These are phyloP conservation scores for Alopecurus myosuroides DNA, from an alignment of 176 grass and related monocot genomes.

Conservation along the genomic window DNA sequence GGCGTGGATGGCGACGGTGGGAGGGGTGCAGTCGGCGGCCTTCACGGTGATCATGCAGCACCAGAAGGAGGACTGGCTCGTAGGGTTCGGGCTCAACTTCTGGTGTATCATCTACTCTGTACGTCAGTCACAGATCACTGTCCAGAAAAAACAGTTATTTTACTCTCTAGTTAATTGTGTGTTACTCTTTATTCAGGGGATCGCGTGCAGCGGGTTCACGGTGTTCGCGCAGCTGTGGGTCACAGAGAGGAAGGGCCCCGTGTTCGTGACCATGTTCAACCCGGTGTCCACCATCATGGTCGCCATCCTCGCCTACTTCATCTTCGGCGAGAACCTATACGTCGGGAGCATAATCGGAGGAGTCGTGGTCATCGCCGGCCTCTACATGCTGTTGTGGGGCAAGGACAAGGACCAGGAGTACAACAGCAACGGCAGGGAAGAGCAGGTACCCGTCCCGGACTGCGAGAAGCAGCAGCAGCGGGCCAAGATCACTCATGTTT, in stretches of 20 bases:
- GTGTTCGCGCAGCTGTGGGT: constrained; percentile 90
- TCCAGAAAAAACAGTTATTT: neutral
- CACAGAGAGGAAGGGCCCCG: constrained; percentile 81
- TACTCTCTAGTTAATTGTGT: too few relatives aligned
- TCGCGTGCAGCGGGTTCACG: constrained; percentile 74
- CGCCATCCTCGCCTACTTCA: constrained; percentile 61
- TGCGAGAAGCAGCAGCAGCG: constrained; percentile 22
- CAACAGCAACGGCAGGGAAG: constrained; percentile 25
- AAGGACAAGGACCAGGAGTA: constrained; percentile 62
- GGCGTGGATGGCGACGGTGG: constrained; percentile 74
- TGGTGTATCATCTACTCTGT: constrained; percentile 76
- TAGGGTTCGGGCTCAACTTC: constrained; percentile 76
- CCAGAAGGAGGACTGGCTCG: constrained; percentile 44
- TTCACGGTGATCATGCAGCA: constrained; percentile 55
- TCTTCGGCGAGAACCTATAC: constrained; percentile 75
- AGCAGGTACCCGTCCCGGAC: constrained; percentile 10
- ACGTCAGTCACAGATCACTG: neutral
- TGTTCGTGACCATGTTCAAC: constrained; percentile 98
- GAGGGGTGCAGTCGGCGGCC: constrained; percentile 57
- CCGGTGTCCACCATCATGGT: constrained; percentile 79
- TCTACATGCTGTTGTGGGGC: constrained; percentile 81
- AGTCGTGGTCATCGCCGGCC: constrained; percentile 56
- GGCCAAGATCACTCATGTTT: neutral
- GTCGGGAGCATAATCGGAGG: constrained; percentile 83
- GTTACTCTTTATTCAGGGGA: constrained; percentile 56